Evolutionary conservation across 768 basidiomycete species (phyloP), one percentile per base, ranked within the genome.

Genomic region (Suillus tomentosus): DNA sequence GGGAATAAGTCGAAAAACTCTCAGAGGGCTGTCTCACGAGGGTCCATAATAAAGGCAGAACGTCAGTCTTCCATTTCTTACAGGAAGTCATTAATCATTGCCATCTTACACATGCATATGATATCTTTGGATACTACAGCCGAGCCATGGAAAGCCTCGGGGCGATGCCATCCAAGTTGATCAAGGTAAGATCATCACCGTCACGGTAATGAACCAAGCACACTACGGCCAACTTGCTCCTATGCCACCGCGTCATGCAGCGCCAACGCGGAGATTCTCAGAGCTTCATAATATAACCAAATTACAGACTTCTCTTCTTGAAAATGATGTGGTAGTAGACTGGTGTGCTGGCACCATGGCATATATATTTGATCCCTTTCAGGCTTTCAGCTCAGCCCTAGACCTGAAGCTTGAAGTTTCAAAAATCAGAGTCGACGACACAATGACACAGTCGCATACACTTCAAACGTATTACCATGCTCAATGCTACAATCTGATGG

Each of bases 401-500:
- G 10, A 10, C 50, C 22, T 40, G 15, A 57, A 34, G 14, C 22
- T 31, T 37, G 1, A 37, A 10, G 9, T 37, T 57, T 27, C 24
- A 40, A 24, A 22, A 58, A 42, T 58, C 39, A 24, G 56, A 57
- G 39, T 40, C 56, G 10, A 8, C 24, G 27, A 34, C 39, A 58
- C 9, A 27, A 15, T 27, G 27, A 34, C 39, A 58, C 9, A 27
- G 15, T 27, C 57, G 24, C 57, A 27, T 42, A 27, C 31, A 19
- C 24, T 42, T 58, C 57, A 27, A 58, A 19, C 11, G 57, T 40
- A 27, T 13, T 57, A 57, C n/a, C 27, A 27, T 57, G 56, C 15
- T 40, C 39, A 57, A 40, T 57, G 56, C 27, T 58, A 58, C 57
- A 58, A 58, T 27, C 39, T 39, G 24, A 39, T 58, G 40, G 24